A percentile compares a stretch with the other conserved stretches of the same genome.
phyloP scores from a whole-genome alignment of 192 early-diverging fungal genomes.

The Linnemannia exigua region DNA sequence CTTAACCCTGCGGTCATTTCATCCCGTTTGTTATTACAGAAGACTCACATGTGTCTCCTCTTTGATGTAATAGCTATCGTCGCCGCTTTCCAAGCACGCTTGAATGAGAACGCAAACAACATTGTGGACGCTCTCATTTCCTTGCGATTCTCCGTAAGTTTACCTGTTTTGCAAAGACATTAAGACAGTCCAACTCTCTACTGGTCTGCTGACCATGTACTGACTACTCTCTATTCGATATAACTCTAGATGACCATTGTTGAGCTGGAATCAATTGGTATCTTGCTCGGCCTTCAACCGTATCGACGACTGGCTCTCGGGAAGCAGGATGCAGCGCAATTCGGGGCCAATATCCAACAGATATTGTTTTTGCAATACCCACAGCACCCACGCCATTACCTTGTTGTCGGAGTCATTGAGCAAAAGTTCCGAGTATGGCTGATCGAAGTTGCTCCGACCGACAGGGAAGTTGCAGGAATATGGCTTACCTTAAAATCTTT shows the following conservation, averaged over 20 bases:
- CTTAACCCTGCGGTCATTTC: background rate
- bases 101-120: conserved; percentile 51
- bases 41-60: background rate
- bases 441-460: conserved; percentile 40
- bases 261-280: conserved; percentile 41
- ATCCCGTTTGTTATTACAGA: background rate
- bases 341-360: conserved; percentile 46
- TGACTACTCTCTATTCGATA: background rate
- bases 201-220: background rate
- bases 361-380: conserved; percentile 51
- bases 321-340: conserved; percentile 25
- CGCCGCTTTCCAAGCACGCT: conserved; percentile 36
- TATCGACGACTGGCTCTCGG: conserved; percentile 36
- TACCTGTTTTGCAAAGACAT: background rate
- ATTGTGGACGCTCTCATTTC: conserved; percentile 50
- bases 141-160: conserved; percentile 47
- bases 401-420: conserved; percentile 45
- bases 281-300: conserved; percentile 41
- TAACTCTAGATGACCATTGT: conserved; percentile 46
- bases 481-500: conserved; percentile 43
- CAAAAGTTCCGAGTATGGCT: conserved; percentile 49
- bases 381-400: conserved; percentile 48
- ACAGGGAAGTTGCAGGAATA: conserved; percentile 28
- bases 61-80: conserved; percentile 27
- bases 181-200: background rate